Evolutionary conservation across 2,329 filamentous ascomycete species (phyloP).

Genomic region (Pezicula neosporulosa): DNA sequence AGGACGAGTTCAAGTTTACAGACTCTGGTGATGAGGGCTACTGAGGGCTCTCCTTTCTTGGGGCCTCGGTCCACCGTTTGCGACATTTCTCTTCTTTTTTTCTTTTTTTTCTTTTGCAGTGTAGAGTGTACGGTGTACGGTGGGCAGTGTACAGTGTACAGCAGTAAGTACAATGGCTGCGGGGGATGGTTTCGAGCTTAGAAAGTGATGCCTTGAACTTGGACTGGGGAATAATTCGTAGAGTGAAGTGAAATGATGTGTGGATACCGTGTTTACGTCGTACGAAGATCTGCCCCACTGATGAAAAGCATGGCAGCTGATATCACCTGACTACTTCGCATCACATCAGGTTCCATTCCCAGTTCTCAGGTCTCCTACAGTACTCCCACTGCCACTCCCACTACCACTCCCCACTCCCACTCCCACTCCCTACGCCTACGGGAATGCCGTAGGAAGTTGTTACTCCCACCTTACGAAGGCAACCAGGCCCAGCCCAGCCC

Average conservation of each 20-base stretch:
- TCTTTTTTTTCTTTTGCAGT: background rate
- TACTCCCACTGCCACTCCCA: too few species aligned
- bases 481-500: too few species aligned
- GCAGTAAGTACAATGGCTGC: background rate
- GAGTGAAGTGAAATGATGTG: background rate
- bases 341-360: background rate
- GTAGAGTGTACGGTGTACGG: too few species aligned
- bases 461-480: too few species aligned
- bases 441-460: too few species aligned
- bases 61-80: background rate
- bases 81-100: too few species aligned
- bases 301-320: background rate
- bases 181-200: background rate
- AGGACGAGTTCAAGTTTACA: background rate
- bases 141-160: too few species aligned
- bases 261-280: too few species aligned
- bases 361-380: too few species aligned
- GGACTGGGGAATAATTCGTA: background rate
- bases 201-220: background rate
- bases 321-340: background rate
- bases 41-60: background rate
- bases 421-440: too few species aligned
- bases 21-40: slow-evolving; percentile 1
- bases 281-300: background rate
- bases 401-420: too few species aligned